Base-by-base conservation (phyloP, 2,329 filamentous ascomycete species). In the Canariomyces notabilis region DNA sequence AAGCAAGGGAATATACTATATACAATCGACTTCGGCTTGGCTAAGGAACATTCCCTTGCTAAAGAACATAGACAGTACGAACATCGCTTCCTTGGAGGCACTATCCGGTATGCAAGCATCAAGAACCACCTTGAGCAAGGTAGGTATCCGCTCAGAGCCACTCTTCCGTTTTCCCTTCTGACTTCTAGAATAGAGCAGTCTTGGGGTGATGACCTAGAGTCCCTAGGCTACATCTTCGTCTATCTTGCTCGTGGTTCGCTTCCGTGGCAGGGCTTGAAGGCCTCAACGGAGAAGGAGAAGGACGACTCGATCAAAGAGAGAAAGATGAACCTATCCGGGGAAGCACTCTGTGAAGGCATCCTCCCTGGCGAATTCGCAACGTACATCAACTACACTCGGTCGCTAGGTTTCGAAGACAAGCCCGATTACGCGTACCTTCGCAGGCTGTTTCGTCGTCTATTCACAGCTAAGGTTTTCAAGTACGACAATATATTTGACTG, bases 1-100 rank as follows among this genome's bases (percentile, higher is more conserved):
- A 96, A 95, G 80, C 87, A 90, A 64, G 91, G 91, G 54, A 97
- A 97, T 74, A 90, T 95, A n/a, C n/a, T n/a, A n/a, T n/a, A n/a
- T n/a, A n/a, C n/a, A n/a, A n/a, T n/a, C n/a, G n/a, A n/a, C n/a
- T n/a, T n/a, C n/a, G n/a, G n/a, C n/a, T n/a, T n/a, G n/a, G n/a
- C n/a, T n/a, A n/a, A n/a, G n/a, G n/a, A n/a, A n/a, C n/a, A n/a
- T n/a, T n/a, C n/a, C n/a, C n/a, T n/a, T n/a, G n/a, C n/a, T n/a
- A n/a, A n/a, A n/a, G n/a, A n/a, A n/a, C n/a, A n/a, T n/a, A n/a
- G n/a, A n/a, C n/a, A n/a, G n/a, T n/a, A n/a, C n/a, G n/a, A n/a
- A n/a, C n/a, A n/a, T n/a, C n/a, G n/a, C n/a, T n/a, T n/a, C n/a
- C n/a, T n/a, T n/a, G n/a, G n/a, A n/a, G n/a, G n/a, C n/a, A n/a